Evolutionary conservation across 106 monocot species (phyloP), one percentile per base, ranked within the genome.

Genomic region (Gastrodia elata): DNA sequence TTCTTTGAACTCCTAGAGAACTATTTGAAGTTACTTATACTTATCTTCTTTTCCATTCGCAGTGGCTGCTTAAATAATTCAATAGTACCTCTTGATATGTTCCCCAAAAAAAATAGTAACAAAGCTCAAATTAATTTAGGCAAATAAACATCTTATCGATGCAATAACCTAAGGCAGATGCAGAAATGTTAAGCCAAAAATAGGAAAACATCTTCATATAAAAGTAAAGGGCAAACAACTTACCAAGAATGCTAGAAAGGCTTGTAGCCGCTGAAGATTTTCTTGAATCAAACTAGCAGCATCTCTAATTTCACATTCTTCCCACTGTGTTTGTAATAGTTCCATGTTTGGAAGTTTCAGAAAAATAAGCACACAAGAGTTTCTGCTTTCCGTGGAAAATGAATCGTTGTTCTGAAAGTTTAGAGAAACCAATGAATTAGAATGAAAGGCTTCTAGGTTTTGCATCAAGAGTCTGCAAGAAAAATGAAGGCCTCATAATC

Each of bases 251-350:
- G 82, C 78, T 75, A 90, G 68, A 83, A 84, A 87, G 38, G 79
- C 82, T 78, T 96, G 86, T 25, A 96, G 83, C 70, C 61, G 83
- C 39, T 88, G 78, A 68, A 96, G 84, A 83, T 96, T 96, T 83
- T 83, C 55, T 80, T 80, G 84, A 49, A 96, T 90, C 86, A 90
- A 72, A 73, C 79, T 86, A 22, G 76, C 83, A 24, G 92, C 81
- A 79, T 87, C 79, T 58, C 38, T 79, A 72, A 80, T 75, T 68
- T 84, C 82, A 43, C 69, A 72, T 58, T 88, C 87, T 18, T 77
- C 86, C 95, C 92, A 96, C 61, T 87, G 78, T 78, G 92, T 84
- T 5, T 72, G 74, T 73, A 83, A 80, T 37, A 65, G 34, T 39
- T 78, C 79, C 68, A 83, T 70, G 18, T 79, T 46, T 9, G 83